Evolutionary conservation across 768 basidiomycete genomes (phyloP).

Genomic region (Mycena haematopus): DNA sequence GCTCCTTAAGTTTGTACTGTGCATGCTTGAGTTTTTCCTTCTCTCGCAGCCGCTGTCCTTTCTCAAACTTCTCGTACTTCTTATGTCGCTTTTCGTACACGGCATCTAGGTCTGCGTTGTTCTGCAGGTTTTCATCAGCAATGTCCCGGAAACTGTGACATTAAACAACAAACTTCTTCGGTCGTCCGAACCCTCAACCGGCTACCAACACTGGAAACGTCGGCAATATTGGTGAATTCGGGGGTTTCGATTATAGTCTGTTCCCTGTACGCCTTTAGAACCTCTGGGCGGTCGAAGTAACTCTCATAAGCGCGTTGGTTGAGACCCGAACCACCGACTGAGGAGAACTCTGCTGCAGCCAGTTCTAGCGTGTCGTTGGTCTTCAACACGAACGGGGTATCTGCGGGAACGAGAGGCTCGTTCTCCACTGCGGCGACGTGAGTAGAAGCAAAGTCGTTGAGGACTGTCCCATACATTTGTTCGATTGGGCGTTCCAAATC

Average conservation of each 20-base stretch:
- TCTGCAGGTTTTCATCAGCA: slow-evolving; percentile 46
- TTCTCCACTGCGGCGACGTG: slow-evolving; percentile 61
- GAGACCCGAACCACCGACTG: slow-evolving; percentile 45
- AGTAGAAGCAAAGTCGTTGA: slow-evolving; percentile 29
- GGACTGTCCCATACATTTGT: slow-evolving; percentile 61
- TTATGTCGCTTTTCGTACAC: slow-evolving; percentile 84
- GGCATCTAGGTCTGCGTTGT: slow-evolving; percentile 77
- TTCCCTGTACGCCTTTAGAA: slow-evolving; percentile 71
- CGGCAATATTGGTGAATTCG: slow-evolving; percentile 57
- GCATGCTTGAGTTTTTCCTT: slow-evolving; percentile 93
- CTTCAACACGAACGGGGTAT: slow-evolving; percentile 73
- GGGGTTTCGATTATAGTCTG: slow-evolving; percentile 82
- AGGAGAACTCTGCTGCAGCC: slow-evolving; percentile 49
- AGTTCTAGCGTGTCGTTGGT: slow-evolving; percentile 61
- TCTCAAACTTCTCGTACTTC: slow-evolving; percentile 88
- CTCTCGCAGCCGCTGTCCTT: slow-evolving; percentile 83
- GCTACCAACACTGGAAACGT: slow-evolving; percentile 63
- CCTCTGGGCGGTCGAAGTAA: slow-evolving; percentile 81
- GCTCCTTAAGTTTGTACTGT: slow-evolving; percentile 89
- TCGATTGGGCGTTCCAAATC: slow-evolving; percentile 82
- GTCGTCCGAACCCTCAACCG: slow-evolving; percentile 72
- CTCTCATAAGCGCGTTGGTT: slow-evolving; percentile 69
- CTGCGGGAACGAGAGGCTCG: slow-evolving; percentile 71
- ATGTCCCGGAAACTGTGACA: slow-evolving; percentile 16
- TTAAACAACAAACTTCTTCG: slow-evolving; percentile 66